A percentile compares a stretch with the other conserved stretches of the same genome.
These are phyloP conservation scores for Aphanomyces astaci DNA, from an alignment of 352 stramenopile species.

Conservation along the genomic window DNA sequence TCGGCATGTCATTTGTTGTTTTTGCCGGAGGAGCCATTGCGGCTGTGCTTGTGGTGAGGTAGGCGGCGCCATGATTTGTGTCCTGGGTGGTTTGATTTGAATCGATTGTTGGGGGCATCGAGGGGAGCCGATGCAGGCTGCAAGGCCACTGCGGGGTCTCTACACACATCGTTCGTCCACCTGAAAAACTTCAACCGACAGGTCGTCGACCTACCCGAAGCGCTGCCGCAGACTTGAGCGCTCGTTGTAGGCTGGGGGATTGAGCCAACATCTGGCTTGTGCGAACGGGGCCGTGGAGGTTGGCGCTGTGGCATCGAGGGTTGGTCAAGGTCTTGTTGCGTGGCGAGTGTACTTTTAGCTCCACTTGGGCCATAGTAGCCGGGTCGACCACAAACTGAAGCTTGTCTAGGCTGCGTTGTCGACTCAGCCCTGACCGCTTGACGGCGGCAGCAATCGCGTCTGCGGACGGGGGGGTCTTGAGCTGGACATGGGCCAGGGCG, in stretches of 20 bases:
- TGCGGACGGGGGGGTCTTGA: not conserved
- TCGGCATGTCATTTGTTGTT: not conserved
- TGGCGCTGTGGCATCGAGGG: not conserved
- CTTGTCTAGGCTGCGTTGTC: not conserved
- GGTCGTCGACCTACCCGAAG: not conserved
- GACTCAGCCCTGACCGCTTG: not conserved
- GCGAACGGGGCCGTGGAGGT: not conserved
- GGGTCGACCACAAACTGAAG: not conserved
- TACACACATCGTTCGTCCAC: not conserved
- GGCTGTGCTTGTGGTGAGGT: conserved; percentile 4
- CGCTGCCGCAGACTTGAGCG: not conserved
- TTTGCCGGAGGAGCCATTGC: not conserved
- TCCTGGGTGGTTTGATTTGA: not conserved
- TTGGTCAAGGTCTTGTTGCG: not conserved
- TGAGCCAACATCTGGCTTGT: not conserved
- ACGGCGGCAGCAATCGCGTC: not conserved
- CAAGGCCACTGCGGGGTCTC: conserved; percentile 10
- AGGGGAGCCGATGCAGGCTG: conserved; percentile 1
- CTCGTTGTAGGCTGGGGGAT: conserved; percentile 13
- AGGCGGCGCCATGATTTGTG: not conserved
- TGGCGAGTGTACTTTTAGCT: not conserved
- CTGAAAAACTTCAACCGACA: no score
- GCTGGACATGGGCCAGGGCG: not conserved
- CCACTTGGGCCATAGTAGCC: not conserved
- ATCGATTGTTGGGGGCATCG: not conserved